Base-by-base conservation (phyloP, 306 rosid species). In the Begonia fuchsioides region DNA sequence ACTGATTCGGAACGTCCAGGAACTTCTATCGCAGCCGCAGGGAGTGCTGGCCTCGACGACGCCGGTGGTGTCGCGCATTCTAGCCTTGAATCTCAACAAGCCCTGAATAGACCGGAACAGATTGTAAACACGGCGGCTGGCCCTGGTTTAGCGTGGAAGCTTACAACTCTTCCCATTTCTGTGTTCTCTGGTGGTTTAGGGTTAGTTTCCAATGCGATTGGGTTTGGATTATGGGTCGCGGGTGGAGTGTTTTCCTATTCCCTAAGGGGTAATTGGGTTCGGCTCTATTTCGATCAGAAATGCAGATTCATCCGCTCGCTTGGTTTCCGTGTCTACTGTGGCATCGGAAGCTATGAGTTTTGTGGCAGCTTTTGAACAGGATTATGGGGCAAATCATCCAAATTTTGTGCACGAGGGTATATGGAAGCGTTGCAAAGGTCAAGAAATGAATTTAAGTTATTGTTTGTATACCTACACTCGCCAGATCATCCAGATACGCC, bases 401-500 rank as follows among this genome's bases (percentile, higher is more conserved):
- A 79, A 68, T 71, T 92, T 92, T 52, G 94, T 75, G 17, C 49
- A 72, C 50, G 93, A 85, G 52, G 94, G 13, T 92, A 85, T 63
- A 73, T 82, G 96, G 98, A 82, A 43, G 93, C 96, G 3, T 62
- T 92, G 47, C 94, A 92, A 65, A 64, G 96, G 53, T 92, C 98
- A 2, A 75, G 86, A 67, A 85, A 65, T 32, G 57, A 64, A 13
- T 92, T 71, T 60, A 77, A 77, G 76, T 81, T 85, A 10, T 55
- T 92, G 59, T 92, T 92, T 47, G 94, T 92, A 40, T 92, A 92
- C 55, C 55, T 92, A 65, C 98, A 92, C 64, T 92, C 98, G 19
- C 98, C 96, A 9, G 98, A 92, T 15, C 96, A 92, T 67, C 96
- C 79, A 1, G 98, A 92, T 62, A 77, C 94, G 48, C 87, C 93